Conservation (phyloP, 2,329 filamentous ascomycete genomes). For the Colletotrichum magnum region DNA sequence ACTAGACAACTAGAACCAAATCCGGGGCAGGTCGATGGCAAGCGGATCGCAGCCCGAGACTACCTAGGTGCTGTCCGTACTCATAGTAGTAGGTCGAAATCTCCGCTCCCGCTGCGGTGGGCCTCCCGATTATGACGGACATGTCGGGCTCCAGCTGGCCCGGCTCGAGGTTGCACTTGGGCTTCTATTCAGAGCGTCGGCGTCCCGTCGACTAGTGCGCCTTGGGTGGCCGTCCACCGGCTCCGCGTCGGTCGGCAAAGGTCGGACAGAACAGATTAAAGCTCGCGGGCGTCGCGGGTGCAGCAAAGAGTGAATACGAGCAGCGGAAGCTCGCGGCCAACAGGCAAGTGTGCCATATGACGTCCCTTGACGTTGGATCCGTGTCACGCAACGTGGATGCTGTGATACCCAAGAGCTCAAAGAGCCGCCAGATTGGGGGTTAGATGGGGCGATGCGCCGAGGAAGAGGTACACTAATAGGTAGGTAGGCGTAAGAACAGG, state of each 20-base stretch:
- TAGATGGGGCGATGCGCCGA: conserved; percentile 10
- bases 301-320: conserved; percentile 11
- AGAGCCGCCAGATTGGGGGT: conserved; percentile 22
- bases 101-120: conserved; percentile 34
- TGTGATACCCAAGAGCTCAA: conserved; percentile 16
- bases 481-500: background rate
- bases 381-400: conserved; percentile 17
- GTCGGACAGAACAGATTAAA: conserved; percentile 14
- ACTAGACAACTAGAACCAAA: background rate
- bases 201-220: conserved; percentile 1
- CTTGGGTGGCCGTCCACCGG: conserved; percentile 1
- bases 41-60: conserved; percentile 23
- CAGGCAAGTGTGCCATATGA: conserved; percentile 19
- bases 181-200: conserved; percentile 18
- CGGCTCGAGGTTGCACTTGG: conserved; percentile 26
- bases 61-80: background rate
- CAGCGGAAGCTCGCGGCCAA: background rate
- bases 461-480: background rate
- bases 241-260: conserved; percentile 4
- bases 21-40: conserved; percentile 9
- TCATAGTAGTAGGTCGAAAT: conserved; percentile 11
- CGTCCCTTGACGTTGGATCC: conserved; percentile 19
- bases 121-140: conserved; percentile 30
- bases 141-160: conserved; percentile 23
- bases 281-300: background rate